A percentile compares a stretch with the other conserved stretches of the same genome.
phyloP scores from a whole-genome alignment of 768 basidiomycete species.

The Daedaleopsis sinensis region DNA sequence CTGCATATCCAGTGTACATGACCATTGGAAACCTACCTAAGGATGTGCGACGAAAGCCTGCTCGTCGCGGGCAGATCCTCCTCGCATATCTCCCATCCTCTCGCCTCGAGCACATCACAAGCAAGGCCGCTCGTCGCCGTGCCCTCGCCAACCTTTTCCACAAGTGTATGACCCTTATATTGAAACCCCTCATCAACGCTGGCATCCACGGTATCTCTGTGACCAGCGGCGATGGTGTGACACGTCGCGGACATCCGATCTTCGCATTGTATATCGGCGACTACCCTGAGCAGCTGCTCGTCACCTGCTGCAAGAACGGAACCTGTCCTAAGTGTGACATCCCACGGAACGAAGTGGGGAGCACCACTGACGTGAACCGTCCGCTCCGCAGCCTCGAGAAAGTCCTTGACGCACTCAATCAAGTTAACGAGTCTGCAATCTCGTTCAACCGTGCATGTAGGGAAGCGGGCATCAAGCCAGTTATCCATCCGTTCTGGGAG shows the following conservation, averaged over 20 bases:
- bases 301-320: slow-evolving; percentile 21
- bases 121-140: slow-evolving; percentile 21
- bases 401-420: slow-evolving; percentile 13
- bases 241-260: slow-evolving; percentile 27
- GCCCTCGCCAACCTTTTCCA: slow-evolving; percentile 28
- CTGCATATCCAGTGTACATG: slow-evolving; percentile 29
- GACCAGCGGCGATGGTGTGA: slow-evolving; percentile 25
- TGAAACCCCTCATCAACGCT: slow-evolving; percentile 15
- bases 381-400: neutral
- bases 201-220: slow-evolving; percentile 19
- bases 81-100: slow-evolving; percentile 30
- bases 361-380: neutral
- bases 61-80: slow-evolving; percentile 26
- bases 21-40: slow-evolving; percentile 33
- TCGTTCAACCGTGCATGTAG: slow-evolving; percentile 17
- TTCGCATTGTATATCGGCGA: slow-evolving; percentile 25
- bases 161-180: slow-evolving; percentile 18
- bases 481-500: slow-evolving; percentile 30
- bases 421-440: neutral
- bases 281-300: slow-evolving; percentile 30
- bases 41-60: slow-evolving; percentile 28
- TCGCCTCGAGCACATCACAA: slow-evolving; percentile 19
- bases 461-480: slow-evolving; percentile 22
- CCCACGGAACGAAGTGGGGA: slow-evolving; percentile 12
- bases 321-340: slow-evolving; percentile 25